A percentile compares a stretch with the other conserved stretches of the same genome.
These are phyloP conservation scores for Penicillium rolfsii DNA, from an alignment of 2,329 filamentous ascomycete genomes.

Conservation along the genomic window DNA sequence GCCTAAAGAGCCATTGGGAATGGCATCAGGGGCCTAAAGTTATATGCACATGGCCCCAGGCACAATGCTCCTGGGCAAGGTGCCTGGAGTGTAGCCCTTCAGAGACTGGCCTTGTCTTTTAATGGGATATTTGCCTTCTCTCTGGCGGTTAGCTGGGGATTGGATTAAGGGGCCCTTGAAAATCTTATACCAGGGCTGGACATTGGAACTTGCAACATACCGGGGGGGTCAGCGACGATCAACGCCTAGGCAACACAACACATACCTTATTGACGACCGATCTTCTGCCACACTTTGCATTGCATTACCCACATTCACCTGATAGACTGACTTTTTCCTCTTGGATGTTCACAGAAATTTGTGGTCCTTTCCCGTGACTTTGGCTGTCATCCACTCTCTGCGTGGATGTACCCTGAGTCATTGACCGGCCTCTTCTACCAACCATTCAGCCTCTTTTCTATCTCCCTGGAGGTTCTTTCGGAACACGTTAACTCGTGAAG, in stretches of 20 bases:
- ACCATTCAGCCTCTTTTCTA: slow-evolving; percentile 30
- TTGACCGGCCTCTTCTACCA: slow-evolving; percentile 24
- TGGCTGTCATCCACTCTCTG: slow-evolving; percentile 29
- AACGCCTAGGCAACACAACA: slow-evolving; percentile 30
- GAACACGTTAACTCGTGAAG: slow-evolving; percentile 37
- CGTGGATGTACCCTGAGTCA: slow-evolving; percentile 34
- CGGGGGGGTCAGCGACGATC: slow-evolving; percentile 16
- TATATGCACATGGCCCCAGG: slow-evolving; percentile 15
- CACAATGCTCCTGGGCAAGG: slow-evolving; percentile 21
- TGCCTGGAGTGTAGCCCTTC: slow-evolving; percentile 5
- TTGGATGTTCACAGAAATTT: slow-evolving; percentile 13
- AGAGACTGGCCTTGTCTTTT: slow-evolving; percentile 17
- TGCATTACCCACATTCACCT: slow-evolving; percentile 5
- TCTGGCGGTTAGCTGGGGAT: slow-evolving; percentile 6
- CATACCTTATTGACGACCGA: slow-evolving; percentile 18
- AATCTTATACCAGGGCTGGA: slow-evolving; percentile 17
- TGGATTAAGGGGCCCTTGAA: slow-evolving; percentile 25
- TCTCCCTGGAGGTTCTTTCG: slow-evolving; percentile 30
- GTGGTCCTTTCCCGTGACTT: slow-evolving; percentile 24
- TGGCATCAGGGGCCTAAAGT: slow-evolving; percentile 11
- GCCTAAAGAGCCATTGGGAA: background rate
- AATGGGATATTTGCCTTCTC: slow-evolving; percentile 8
- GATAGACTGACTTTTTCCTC: background rate
- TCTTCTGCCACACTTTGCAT: background rate
- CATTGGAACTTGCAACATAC: slow-evolving; percentile 13